A percentile compares a stretch with the other conserved stretches of the same genome.
Evolutionary conservation across 805 yeast genomes (phyloP).

Genomic region (Pichia exigua): DNA sequence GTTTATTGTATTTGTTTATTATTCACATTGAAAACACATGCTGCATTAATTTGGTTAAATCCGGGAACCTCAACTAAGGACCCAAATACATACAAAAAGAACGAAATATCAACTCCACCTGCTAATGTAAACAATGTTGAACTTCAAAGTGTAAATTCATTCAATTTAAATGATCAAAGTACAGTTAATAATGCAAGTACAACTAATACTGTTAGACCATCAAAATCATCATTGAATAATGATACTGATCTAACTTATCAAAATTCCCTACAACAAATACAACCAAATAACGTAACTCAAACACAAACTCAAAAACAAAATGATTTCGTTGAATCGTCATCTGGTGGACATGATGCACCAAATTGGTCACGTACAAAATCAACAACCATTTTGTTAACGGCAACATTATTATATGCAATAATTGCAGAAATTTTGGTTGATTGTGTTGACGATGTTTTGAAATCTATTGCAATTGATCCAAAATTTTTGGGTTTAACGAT

Average conservation of each 20-base stretch:
- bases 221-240: background rate
- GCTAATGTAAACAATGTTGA: conserved; percentile 9
- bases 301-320: conserved; percentile 4
- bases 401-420: conserved; percentile 82
- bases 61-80: conserved; percentile 24
- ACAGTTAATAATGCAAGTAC: background rate
- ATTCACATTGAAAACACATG: conserved; percentile 93
- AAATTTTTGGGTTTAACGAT: conserved; percentile 89
- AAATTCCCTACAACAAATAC: background rate
- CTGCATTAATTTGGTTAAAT: conserved; percentile 89
- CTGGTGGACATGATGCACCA: conserved; percentile 92
- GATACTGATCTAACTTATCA: background rate
- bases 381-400: conserved; percentile 68
- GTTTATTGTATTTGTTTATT: conserved; percentile 85
- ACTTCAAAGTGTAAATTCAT: conserved; percentile 21
- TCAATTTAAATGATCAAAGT: conserved; percentile 14
- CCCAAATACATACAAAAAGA: conserved; percentile 31
- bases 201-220: background rate
- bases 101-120: conserved; percentile 13
- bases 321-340: conserved; percentile 18
- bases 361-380: conserved; percentile 91
- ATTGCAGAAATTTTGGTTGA: conserved; percentile 93
- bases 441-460: conserved; percentile 81
- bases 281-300: background rate
- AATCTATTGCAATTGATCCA: conserved; percentile 74